Base-by-base conservation (phyloP, 192 early-diverging fungal genomes). In the Obelidium mucronatum region DNA sequence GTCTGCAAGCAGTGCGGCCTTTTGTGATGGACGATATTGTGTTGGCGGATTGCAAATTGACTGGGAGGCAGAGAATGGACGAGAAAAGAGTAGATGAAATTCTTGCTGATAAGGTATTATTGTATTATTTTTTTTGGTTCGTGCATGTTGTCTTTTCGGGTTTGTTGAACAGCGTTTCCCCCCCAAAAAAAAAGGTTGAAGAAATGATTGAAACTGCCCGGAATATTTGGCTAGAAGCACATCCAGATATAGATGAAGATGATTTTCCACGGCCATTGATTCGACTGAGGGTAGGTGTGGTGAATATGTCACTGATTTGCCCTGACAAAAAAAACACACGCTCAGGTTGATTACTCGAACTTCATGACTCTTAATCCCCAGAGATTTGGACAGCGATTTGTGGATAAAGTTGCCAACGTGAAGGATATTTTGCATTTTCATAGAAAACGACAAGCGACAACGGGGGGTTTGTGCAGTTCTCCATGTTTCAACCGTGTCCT, bases 341-440 rank as follows among this genome's bases (percentile, higher is more conserved):
- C 1, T 31, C 82, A 91, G n/a, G 95, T 97, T 35, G 94, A 97
- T 52, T 97, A 97, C 71, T 90, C 85, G 22, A 94, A 92, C 0
- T 97, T 89, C 72, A 85, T 88, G 53, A 91, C 92, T 54, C 91
- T 95, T 79, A 95, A 95, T 78, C 93, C 94, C 8, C 89, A 93
- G 79, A 85, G 91, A 17, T 97, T 97, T 80, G 95, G 96, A 0
- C 88, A 92, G 36, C 70, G 83, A 35, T 96, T 95, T 84, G 88
- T 91, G 2, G 89, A 93, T 31, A 75, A 84, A 24, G 93, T 97
- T 3, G 96, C 96, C 28, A 97, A 97, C 76, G 91, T 94, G 1
- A 91, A 90, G 63, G 95, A 97, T 40, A 90, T 97, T 67, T 80
- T 97, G 6, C 86, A 90, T 60, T 96, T 95, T 80, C 91, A 90